Evolutionary conservation across 2,329 filamentous ascomycete species (phyloP), one percentile per base, ranked within the genome.

Genomic region (Xylariaceae sp.): DNA sequence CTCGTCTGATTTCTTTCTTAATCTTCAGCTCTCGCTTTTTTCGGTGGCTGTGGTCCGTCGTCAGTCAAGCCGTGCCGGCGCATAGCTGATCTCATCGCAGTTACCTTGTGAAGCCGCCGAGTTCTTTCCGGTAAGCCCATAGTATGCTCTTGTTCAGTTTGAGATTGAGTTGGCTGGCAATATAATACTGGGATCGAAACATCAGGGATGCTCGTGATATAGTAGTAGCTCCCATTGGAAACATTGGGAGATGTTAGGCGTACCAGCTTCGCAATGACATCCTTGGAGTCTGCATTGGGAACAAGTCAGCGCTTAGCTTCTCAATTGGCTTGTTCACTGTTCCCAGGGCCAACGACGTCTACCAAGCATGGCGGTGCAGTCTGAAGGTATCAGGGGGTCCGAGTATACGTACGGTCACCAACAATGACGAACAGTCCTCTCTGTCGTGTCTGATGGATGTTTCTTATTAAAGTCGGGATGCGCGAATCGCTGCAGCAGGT

Each of bases 1-100:
- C 94, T 62, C 90, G 83, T 75, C 95, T 96, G 70, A 99, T 90
- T 66, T 99, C 94, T 71, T 92, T 96, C 75, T 96, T 96, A 70
- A 99, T 96, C 76, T 96, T 99, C 65, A 86, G 85, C 71, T 99
- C 94, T 62, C 94, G 87, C 84, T 99, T 99, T 78, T 96, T 95
- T 48, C 94, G 88, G 72, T 99, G 91, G 74, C 89, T 84, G n/a
- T 30, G 14, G 39, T 43, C 14, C 40, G 45, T 33, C n/a, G 32
- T 31, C n/a, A 27, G 47, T 15, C 5, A 18, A 7, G 22, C 7
- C 22, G 22, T 27, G 4, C 22, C 22, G 22, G 22, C 22, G 4
- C 22, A 27, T 4, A 27, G 22, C 22, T 27, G 22, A 27, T 27
- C 18, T 2, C 18, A 9, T 10, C 11, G 18, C 35, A 38, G 42